Conservation (phyloP, 306 rosid species). For the Ammopiptanthus mongolicus region DNA sequence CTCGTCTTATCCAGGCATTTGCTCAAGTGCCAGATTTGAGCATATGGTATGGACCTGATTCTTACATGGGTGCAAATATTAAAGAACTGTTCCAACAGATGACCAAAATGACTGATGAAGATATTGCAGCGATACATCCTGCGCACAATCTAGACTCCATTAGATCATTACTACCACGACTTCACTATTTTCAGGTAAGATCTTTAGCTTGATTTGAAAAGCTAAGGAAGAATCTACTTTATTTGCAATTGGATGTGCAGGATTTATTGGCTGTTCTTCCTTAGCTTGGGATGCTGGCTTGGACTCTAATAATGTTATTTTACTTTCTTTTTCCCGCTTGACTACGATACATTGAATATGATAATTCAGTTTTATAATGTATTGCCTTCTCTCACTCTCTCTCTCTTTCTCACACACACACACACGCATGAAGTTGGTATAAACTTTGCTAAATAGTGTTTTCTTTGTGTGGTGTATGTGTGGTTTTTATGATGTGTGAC, state of each 20-base stretch:
- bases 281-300: background rate
- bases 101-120: slow-evolving; percentile 82
- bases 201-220: background rate
- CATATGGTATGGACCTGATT: slow-evolving; percentile 93
- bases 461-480: too few species aligned
- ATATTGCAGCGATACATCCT: slow-evolving; percentile 73
- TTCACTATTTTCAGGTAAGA: slow-evolving; percentile 68
- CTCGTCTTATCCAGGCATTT: slow-evolving; percentile 60
- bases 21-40: slow-evolving; percentile 81
- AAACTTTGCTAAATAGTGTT: background rate
- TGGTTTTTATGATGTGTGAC: background rate
- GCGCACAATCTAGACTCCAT: slow-evolving; percentile 62
- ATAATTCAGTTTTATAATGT: background rate
- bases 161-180: slow-evolving; percentile 64
- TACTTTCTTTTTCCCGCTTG: background rate
- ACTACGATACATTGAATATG: background rate
- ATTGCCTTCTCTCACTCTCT: background rate
- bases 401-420: background rate
- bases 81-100: slow-evolving; percentile 73
- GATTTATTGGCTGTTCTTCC: background rate
- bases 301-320: too few species aligned
- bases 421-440: background rate
- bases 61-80: slow-evolving; percentile 99
- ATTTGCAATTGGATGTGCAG: slow-evolving; percentile 3
- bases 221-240: background rate